A percentile compares a stretch with the other conserved stretches of the same genome.
These are phyloP conservation scores for Diaporthe sp. DNA, from an alignment of 2,329 filamentous ascomycete species.

Conservation along the genomic window DNA sequence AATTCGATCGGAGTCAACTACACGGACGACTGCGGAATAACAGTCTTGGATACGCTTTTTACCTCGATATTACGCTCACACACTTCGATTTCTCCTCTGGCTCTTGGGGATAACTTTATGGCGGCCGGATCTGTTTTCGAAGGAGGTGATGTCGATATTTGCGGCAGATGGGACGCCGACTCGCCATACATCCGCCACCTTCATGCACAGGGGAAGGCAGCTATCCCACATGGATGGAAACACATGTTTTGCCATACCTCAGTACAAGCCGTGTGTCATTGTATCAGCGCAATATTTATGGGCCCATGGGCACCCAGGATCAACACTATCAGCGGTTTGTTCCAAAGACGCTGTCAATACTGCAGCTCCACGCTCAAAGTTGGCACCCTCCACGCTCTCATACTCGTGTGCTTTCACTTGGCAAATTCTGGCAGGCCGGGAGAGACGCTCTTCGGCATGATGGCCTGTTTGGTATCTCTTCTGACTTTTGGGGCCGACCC, in stretches of 20 bases:
- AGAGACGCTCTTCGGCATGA: conserved; percentile 18
- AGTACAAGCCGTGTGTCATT: conserved; percentile 36
- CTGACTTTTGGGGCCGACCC: not conserved
- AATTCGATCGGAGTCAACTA: not conserved
- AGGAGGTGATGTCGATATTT: not conserved
- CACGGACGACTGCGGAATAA: not conserved
- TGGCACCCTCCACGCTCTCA: not conserved
- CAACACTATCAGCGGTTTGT: not conserved
- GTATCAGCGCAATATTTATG: not conserved
- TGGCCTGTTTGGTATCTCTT: conserved; percentile 22
- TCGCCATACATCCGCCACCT: conserved; percentile 4
- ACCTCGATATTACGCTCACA: not conserved
- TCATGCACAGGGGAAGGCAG: not conserved
- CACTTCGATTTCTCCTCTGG: not conserved
- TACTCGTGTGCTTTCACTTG: not conserved
- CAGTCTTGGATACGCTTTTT: not conserved
- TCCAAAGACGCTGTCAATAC: not conserved
- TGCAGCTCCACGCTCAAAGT: conserved; percentile 8
- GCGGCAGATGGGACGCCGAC: conserved; percentile 12
- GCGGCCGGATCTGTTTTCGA: not conserved
- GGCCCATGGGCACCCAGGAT: not conserved
- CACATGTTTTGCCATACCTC: conserved; percentile 39
- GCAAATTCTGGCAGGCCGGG: not conserved
- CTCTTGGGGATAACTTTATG: not conserved
- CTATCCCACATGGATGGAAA: conserved; percentile 29